Conservation (phyloP, 2,329 filamentous ascomycete species). For the Colletotrichum liaoningense region DNA sequence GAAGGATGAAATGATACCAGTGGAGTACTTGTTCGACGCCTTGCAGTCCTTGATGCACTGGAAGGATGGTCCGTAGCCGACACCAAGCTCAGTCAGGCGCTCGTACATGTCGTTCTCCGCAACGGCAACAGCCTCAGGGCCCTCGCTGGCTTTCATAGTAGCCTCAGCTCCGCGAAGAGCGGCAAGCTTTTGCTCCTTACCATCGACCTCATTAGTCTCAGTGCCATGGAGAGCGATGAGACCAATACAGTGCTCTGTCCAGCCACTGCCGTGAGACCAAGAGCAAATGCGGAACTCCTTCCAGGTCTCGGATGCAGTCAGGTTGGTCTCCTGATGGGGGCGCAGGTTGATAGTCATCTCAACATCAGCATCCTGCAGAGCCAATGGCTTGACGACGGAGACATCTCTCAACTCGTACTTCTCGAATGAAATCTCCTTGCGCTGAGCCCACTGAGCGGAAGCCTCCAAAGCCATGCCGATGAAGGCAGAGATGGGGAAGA, state of each 20-base stretch:
- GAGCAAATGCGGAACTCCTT: slow-evolving; percentile 68
- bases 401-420: slow-evolving; percentile 61
- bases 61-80: slow-evolving; percentile 63
- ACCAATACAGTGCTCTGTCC: slow-evolving; percentile 70
- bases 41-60: slow-evolving; percentile 60
- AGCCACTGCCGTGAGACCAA: slow-evolving; percentile 61
- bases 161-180: slow-evolving; percentile 43
- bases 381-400: slow-evolving; percentile 56
- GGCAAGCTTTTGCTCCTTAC: slow-evolving; percentile 41
- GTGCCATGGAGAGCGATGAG: slow-evolving; percentile 54
- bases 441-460: slow-evolving; percentile 43
- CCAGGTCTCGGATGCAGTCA: slow-evolving; percentile 58
- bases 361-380: slow-evolving; percentile 59
- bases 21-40: slow-evolving; percentile 40
- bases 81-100: slow-evolving; percentile 56
- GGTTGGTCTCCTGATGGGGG: slow-evolving; percentile 52
- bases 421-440: slow-evolving; percentile 46
- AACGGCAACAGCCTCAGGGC: slow-evolving; percentile 40
- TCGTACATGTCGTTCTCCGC: slow-evolving; percentile 55
- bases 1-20: slow-evolving; percentile 25
- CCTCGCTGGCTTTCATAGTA: slow-evolving; percentile 43
- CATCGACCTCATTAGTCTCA: slow-evolving; percentile 54
- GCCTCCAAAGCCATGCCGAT: slow-evolving; percentile 64
- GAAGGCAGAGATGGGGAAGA: slow-evolving; percentile 67
- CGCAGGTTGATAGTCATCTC: slow-evolving; percentile 62